phyloP scores from a whole-genome alignment of 192 early-diverging fungal genomes.

The Backusella australiensis region DNA sequence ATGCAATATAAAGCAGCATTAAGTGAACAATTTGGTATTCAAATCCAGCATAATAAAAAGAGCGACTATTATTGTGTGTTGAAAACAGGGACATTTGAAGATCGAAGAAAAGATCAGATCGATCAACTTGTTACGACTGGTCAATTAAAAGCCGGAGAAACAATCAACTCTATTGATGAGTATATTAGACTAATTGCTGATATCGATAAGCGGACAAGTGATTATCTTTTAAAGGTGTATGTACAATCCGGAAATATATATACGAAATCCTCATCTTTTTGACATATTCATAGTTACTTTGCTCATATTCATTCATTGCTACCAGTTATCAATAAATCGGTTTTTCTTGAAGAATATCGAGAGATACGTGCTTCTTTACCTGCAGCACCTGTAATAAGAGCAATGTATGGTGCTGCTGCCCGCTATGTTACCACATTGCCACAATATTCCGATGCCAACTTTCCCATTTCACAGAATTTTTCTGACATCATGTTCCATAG shows the following conservation, averaged over 20 bases:
- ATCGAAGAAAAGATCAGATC: constrained; percentile 16
- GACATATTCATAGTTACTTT: constrained; percentile 47
- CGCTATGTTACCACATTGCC: constrained; percentile 26
- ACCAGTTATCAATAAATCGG: constrained; percentile 63
- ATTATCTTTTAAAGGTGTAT: constrained; percentile 31
- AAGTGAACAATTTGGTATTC: constrained; percentile 9
- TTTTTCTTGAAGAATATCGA: constrained; percentile 51
- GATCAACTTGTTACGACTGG: neutral
- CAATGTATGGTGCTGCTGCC: constrained; percentile 33
- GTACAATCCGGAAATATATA: neutral
- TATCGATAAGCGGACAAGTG: constrained; percentile 20
- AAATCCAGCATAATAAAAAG: neutral
- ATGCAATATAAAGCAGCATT: neutral
- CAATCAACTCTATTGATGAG: constrained; percentile 10
- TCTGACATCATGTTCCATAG: constrained; percentile 13
- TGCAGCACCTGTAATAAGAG: constrained; percentile 24
- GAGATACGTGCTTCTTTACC: constrained; percentile 20
- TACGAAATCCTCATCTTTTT: neutral
- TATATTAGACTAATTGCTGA: constrained; percentile 27
- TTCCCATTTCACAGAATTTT: neutral
- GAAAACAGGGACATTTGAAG: constrained; percentile 17
- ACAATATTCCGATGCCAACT: neutral
- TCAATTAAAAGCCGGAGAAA: neutral
- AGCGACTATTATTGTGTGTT: constrained; percentile 3
- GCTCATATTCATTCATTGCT: constrained; percentile 65